Evolutionary conservation across 805 yeast genomes (phyloP).

Genomic region (Starmerella floris): DNA sequence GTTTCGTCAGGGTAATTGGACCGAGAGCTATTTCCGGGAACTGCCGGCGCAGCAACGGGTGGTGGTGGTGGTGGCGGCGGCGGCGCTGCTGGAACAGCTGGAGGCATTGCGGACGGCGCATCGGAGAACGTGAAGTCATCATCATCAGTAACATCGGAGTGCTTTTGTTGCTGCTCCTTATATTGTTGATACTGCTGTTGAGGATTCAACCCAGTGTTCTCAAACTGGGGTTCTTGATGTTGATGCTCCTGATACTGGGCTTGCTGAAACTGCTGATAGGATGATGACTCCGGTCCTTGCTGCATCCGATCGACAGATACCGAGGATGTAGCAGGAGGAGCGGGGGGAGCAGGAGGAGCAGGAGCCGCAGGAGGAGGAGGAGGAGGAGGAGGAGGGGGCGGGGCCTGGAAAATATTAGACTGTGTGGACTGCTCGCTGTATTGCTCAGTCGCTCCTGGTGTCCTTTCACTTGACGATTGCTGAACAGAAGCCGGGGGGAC

Average conservation of each 20-base stretch:
- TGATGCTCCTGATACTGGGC: conserved; percentile 1
- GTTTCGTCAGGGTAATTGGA: too few relatives aligned
- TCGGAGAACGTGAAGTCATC: conserved; percentile 13
- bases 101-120: conserved; percentile 17
- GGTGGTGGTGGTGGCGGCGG: conserved; percentile 18
- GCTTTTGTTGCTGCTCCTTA: neutral
- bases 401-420: neutral
- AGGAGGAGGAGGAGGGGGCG: too few relatives aligned
- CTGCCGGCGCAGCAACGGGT: conserved; percentile 25
- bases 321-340: too few relatives aligned
- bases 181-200: neutral
- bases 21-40: too few relatives aligned
- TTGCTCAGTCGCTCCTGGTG: too few relatives aligned
- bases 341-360: too few relatives aligned
- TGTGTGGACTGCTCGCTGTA: neutral
- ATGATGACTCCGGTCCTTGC: too few relatives aligned
- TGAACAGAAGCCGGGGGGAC: conserved; percentile 19
- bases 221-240: conserved; percentile 1
- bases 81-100: conserved; percentile 26
- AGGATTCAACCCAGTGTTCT: too few relatives aligned
- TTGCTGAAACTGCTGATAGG: neutral
- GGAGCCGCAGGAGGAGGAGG: too few relatives aligned
- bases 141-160: neutral
- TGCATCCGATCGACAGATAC: too few relatives aligned
- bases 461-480: too few relatives aligned